Evolutionary conservation across 2,329 filamentous ascomycete species (phyloP).

Genomic region (Neofusicoccum umdonicola): DNA sequence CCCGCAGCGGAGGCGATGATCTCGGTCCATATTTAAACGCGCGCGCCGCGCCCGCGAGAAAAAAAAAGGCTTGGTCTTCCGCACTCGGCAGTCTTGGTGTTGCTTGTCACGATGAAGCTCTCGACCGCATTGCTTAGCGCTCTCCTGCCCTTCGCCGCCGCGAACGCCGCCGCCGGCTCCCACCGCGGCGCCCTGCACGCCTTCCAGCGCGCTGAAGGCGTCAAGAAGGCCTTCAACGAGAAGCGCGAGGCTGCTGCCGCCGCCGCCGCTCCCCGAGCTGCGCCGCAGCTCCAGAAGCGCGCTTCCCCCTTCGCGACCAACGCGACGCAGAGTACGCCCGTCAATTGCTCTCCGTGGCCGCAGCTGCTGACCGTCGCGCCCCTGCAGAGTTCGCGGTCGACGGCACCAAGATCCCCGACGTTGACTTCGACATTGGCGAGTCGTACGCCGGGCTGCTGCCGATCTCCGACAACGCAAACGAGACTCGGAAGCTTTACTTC

Average conservation of each 20-base stretch:
- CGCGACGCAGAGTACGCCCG: slow-evolving; percentile 32
- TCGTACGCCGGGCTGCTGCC: slow-evolving; percentile 64
- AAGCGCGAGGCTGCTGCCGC: slow-evolving; percentile 24
- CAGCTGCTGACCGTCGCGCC: neutral
- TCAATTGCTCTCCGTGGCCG: slow-evolving; percentile 18
- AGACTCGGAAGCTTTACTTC: slow-evolving; percentile 58
- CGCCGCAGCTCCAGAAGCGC: slow-evolving; percentile 32
- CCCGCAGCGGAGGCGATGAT: neutral
- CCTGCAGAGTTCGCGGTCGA: slow-evolving; percentile 62
- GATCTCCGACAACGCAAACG: slow-evolving; percentile 51
- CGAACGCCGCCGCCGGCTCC: neutral
- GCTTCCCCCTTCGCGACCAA: slow-evolving; percentile 32
- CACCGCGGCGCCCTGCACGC: neutral
- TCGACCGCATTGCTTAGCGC: neutral
- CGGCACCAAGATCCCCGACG: slow-evolving; percentile 63
- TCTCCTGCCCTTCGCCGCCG: slow-evolving; percentile 3
- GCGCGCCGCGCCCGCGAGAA: neutral
- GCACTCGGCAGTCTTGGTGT: slow-evolving; percentile 2
- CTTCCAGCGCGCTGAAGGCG: slow-evolving; percentile 11
- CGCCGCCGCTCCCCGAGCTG: neutral
- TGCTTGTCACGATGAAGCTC: slow-evolving; percentile 10
- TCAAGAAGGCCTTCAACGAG: slow-evolving; percentile 24
- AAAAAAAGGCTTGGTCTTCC: neutral
- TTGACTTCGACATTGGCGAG: slow-evolving; percentile 66
- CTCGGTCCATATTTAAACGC: neutral